A percentile compares a stretch with the other conserved stretches of the same genome.
Evolutionary conservation across 2,329 filamentous ascomycete species (phyloP).

Genomic region (Penicillium sclerotigenum): DNA sequence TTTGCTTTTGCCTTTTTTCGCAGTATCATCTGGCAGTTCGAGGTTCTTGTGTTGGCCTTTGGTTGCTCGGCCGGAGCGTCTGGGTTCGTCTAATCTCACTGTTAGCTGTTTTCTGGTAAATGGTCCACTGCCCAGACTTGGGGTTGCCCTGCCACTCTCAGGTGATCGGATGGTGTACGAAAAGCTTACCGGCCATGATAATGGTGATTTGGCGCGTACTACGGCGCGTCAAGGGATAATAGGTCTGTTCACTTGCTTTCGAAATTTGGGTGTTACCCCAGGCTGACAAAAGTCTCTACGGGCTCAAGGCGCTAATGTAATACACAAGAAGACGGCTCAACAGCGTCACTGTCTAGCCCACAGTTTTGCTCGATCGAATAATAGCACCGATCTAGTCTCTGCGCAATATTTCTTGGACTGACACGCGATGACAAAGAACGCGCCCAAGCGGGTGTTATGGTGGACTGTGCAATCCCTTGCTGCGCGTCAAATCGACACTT

Average conservation of each 20-base stretch:
- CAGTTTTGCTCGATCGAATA: constrained; percentile 34
- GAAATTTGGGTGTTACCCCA: constrained; percentile 24
- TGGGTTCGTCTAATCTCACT: constrained; percentile 67
- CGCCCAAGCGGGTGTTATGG: constrained; percentile 15
- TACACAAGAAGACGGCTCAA: constrained; percentile 39
- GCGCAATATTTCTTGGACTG: constrained; percentile 15
- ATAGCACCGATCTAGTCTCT: constrained; percentile 22
- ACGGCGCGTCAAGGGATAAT: constrained; percentile 32
- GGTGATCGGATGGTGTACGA: constrained; percentile 29
- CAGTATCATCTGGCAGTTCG: constrained; percentile 62
- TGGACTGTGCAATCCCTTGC: constrained; percentile 23
- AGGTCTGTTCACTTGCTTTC: constrained; percentile 18
- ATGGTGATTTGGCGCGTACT: constrained; percentile 34
- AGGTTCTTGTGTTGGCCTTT: constrained; percentile 95
- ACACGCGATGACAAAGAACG: constrained; percentile 16
- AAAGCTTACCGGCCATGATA: constrained; percentile 62
- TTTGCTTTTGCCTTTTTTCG: constrained; percentile 49
- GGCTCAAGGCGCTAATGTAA: constrained; percentile 41
- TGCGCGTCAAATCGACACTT: constrained; percentile 28
- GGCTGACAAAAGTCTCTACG: constrained; percentile 38
- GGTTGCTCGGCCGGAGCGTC: constrained; percentile 90
- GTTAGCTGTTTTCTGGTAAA: constrained; percentile 30
- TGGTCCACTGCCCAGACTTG: background rate
- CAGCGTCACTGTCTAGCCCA: constrained; percentile 29
- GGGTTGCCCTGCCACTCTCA: constrained; percentile 1